Evolutionary conservation across 257 asterid genomes (phyloP).

Genomic region (Primulina eburnea): DNA sequence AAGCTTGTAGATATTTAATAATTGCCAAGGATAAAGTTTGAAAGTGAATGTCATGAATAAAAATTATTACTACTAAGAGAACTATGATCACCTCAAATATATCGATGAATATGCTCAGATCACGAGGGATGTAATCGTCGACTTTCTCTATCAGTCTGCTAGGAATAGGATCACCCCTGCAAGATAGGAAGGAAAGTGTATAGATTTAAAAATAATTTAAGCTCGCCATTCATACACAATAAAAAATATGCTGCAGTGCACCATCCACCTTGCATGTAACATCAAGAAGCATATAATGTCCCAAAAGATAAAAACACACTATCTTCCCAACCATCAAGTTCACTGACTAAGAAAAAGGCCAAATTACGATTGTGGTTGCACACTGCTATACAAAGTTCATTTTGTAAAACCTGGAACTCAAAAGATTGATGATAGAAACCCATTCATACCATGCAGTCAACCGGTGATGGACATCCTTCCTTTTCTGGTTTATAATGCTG

Average conservation of each 20-base stretch:
- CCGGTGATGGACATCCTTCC: slow-evolving; percentile 50
- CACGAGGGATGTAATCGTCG: slow-evolving; percentile 67
- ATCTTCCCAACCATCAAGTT: not conserved
- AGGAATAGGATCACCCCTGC: slow-evolving; percentile 97
- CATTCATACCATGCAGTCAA: slow-evolving; percentile 71
- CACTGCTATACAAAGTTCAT: not conserved
- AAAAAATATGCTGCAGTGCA: not conserved
- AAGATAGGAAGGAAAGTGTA: slow-evolving; percentile 25
- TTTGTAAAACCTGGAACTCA: slow-evolving; percentile 7
- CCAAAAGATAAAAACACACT: slow-evolving; percentile 1
- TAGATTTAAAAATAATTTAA: slow-evolving; percentile 16
- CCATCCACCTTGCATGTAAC: slow-evolving; percentile 10
- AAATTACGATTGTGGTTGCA: slow-evolving; percentile 13
- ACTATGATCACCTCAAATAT: slow-evolving; percentile 49
- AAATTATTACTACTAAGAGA: slow-evolving; percentile 7
- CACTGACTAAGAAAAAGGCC: not conserved
- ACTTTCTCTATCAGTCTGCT: slow-evolving; percentile 69
- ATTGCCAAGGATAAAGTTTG: slow-evolving; percentile 9
- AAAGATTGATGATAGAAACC: slow-evolving; percentile 14
- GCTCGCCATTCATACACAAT: not conserved
- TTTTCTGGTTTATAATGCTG: slow-evolving; percentile 59
- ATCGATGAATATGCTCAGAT: slow-evolving; percentile 45
- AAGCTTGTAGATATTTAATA: slow-evolving; percentile 16
- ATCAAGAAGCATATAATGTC: slow-evolving; percentile 6
- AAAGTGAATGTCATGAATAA: not conserved